Percentiles rank a stretch among this genome's conserved stretches.
phyloP scores from a whole-genome alignment of 192 early-diverging fungal genomes.

The Coemansia sp. region DNA sequence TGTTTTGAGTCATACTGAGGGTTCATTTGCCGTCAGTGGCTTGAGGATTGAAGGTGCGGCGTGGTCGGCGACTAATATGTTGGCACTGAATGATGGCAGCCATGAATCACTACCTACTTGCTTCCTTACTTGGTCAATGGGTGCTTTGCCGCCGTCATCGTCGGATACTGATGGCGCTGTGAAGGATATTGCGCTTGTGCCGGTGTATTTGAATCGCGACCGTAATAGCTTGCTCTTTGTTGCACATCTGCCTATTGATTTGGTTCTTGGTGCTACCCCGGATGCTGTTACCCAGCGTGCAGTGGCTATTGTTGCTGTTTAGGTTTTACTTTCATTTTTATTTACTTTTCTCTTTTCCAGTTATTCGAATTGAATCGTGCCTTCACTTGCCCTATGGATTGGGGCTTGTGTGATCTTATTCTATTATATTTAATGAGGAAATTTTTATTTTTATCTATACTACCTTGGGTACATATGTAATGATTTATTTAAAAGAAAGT shows the following conservation, averaged over 20 bases:
- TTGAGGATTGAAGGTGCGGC: constrained; percentile 57
- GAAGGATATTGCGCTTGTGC: constrained; percentile 29
- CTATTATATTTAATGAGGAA: too few relatives aligned
- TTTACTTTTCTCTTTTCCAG: not conserved
- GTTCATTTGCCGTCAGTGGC: constrained; percentile 34
- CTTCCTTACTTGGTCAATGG: constrained; percentile 40
- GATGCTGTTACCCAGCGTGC: constrained; percentile 58
- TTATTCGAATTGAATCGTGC: not conserved
- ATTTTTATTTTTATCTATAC: too few relatives aligned
- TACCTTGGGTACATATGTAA: too few relatives aligned
- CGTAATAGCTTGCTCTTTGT: constrained; percentile 62
- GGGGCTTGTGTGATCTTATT: too few relatives aligned
- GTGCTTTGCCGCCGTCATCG: not conserved
- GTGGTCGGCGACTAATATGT: constrained; percentile 16
- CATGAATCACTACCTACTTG: constrained; percentile 30
- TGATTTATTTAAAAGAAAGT: too few relatives aligned
- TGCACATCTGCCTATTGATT: constrained; percentile 32
- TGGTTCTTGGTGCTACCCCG: not conserved
- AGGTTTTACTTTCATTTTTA: not conserved
- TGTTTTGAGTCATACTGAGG: constrained; percentile 17
- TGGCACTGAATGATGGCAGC: constrained; percentile 48
- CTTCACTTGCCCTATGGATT: not conserved
- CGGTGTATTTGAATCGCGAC: constrained; percentile 69
- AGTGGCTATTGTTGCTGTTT: constrained; percentile 58
- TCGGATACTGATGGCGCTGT: not conserved